These are phyloP conservation scores for Kazachstania psychrophila DNA, from an alignment of 805 yeast species.

Conservation along the genomic window DNA sequence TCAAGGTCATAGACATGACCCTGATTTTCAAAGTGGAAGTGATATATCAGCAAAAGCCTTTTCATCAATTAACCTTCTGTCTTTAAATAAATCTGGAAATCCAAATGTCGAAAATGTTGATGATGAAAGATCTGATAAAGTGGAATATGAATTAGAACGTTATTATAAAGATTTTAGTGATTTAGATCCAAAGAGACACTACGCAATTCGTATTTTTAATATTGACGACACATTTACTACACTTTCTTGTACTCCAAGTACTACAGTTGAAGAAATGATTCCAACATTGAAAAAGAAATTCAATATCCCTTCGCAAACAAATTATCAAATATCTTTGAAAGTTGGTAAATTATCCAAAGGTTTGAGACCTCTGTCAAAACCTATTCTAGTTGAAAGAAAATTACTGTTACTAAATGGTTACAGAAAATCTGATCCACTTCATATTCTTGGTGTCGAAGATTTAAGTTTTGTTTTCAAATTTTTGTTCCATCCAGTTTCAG, in stretches of 20 bases:
- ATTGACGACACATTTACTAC: slow-evolving; percentile 80
- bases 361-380: slow-evolving; percentile 62
- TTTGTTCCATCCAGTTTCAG: slow-evolving; percentile 53
- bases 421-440: slow-evolving; percentile 62
- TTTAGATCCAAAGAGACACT: slow-evolving; percentile 26
- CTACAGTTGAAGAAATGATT: slow-evolving; percentile 67
- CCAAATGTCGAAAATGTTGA: slow-evolving; percentile 5
- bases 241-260: slow-evolving; percentile 66
- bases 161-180: slow-evolving; percentile 32
- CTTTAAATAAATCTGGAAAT: neutral
- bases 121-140: slow-evolving; percentile 30
- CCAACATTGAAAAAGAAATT: slow-evolving; percentile 68
- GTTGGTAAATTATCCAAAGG: slow-evolving; percentile 72
- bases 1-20: slow-evolving; percentile 1
- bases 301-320: slow-evolving; percentile 58
- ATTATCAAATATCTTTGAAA: slow-evolving; percentile 64
- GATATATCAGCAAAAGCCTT: slow-evolving; percentile 1
- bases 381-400: slow-evolving; percentile 68
- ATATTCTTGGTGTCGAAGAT: slow-evolving; percentile 76
- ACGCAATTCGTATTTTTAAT: slow-evolving; percentile 60
- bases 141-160: slow-evolving; percentile 31
- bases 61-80: slow-evolving; percentile 6
- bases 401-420: slow-evolving; percentile 70
- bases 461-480: slow-evolving; percentile 74
- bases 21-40: neutral